Evolutionary conservation across 352 stramenopile genomes (phyloP).

Genomic region (Blastocystis sp.): DNA sequence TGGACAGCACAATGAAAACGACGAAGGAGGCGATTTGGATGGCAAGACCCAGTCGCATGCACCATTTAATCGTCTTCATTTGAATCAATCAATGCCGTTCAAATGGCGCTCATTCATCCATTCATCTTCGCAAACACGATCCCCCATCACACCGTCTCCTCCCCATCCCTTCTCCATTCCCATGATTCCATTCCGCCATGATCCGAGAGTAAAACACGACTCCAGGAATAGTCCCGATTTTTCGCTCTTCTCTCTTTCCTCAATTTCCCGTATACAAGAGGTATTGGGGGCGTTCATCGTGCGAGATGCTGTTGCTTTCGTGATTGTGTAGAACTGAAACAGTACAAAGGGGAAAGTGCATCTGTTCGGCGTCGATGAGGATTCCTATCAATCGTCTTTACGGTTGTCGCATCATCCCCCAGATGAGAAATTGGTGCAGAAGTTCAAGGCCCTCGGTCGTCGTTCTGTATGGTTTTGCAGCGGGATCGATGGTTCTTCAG

Average conservation of each 20-base stretch:
- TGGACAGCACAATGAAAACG: slow-evolving; percentile 45
- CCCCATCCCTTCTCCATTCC: no score
- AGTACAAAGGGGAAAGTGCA: not conserved
- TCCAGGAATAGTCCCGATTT: not conserved
- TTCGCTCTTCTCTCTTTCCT: not conserved
- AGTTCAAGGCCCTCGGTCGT: not conserved
- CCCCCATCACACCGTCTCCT: no score
- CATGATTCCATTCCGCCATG: no score
- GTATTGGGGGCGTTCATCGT: no score
- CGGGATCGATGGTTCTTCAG: not conserved
- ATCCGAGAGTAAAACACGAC: no score
- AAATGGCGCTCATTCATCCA: no score
- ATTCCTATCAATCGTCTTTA: not conserved
- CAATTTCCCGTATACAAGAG: not conserved
- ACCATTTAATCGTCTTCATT: slow-evolving; percentile 44
- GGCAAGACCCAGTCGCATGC: not conserved
- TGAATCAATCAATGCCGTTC: no score
- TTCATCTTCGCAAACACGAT: no score
- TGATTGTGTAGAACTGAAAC: no score
- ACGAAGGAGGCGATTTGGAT: slow-evolving; percentile 17
- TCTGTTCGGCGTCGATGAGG: not conserved
- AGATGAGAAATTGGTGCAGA: not conserved
- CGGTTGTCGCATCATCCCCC: not conserved
- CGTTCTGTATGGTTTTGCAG: slow-evolving; percentile 12
- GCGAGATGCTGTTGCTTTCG: no score